These are phyloP conservation scores for Clavispora phyllophila DNA, from an alignment of 805 yeast genomes.

Conservation along the genomic window DNA sequence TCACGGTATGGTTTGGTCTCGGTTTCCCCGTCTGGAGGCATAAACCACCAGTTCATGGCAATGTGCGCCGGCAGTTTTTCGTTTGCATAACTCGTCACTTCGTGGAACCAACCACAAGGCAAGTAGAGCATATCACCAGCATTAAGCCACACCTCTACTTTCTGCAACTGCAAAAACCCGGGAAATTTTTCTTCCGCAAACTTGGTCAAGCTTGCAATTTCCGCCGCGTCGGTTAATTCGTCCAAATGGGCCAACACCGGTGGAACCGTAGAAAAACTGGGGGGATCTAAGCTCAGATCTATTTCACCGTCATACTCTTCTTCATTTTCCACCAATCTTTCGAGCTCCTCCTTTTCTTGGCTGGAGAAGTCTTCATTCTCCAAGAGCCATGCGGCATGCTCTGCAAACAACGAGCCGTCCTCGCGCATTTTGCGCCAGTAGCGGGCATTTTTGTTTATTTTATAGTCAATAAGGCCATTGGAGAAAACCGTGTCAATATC, in stretches of 20 bases:
- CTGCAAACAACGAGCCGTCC: slow-evolving; percentile 57
- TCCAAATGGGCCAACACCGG: slow-evolving; percentile 59
- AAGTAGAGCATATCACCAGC: slow-evolving; percentile 66
- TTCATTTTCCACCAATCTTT: slow-evolving; percentile 7
- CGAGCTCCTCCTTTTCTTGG: slow-evolving; percentile 5
- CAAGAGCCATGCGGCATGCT: slow-evolving; percentile 42
- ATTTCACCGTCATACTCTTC: slow-evolving; percentile 3
- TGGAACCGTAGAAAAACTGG: slow-evolving; percentile 62
- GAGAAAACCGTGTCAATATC: slow-evolving; percentile 44
- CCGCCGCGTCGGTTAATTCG: slow-evolving; percentile 35
- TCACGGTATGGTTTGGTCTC: slow-evolving; percentile 40
- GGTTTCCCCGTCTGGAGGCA: slow-evolving; percentile 49
- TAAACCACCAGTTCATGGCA: slow-evolving; percentile 73
- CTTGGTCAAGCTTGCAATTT: slow-evolving; percentile 22
- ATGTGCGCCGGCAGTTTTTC: slow-evolving; percentile 38
- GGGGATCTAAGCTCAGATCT: slow-evolving; percentile 44
- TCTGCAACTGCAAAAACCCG: slow-evolving; percentile 36
- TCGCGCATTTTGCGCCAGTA: slow-evolving; percentile 57
- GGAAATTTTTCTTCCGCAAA: slow-evolving; percentile 46
- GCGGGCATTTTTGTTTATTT: slow-evolving; percentile 48
- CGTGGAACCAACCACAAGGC: slow-evolving; percentile 83
- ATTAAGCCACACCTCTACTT: slow-evolving; percentile 42
- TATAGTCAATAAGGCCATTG: slow-evolving; percentile 68
- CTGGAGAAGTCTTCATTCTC: slow-evolving; percentile 18
- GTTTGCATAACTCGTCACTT: slow-evolving; percentile 60